phyloP scores from a whole-genome alignment of 192 early-diverging fungal genomes.

The Endogone sp. region DNA sequence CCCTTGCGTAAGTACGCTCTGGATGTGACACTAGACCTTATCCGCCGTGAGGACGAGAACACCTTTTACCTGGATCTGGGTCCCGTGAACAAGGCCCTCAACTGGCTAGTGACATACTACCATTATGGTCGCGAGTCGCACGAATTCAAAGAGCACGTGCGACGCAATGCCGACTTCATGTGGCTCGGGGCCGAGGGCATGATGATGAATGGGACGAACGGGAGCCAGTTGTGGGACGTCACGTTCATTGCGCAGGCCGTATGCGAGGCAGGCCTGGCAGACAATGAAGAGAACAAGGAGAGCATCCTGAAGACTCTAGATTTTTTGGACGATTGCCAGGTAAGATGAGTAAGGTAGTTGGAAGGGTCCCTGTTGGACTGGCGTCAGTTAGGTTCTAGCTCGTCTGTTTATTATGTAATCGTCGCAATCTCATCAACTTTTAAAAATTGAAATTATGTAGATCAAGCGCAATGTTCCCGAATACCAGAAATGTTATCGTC shows the following conservation, averaged over 20 bases:
- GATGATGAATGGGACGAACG: slow-evolving; percentile 96
- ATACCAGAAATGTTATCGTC: slow-evolving; percentile 70
- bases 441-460: slow-evolving; percentile 15
- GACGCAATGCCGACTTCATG: slow-evolving; percentile 78
- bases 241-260: slow-evolving; percentile 83
- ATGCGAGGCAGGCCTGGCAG: slow-evolving; percentile 73
- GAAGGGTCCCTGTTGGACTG: too few relatives aligned
- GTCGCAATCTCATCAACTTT: too few relatives aligned
- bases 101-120: slow-evolving; percentile 85
- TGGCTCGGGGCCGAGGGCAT: slow-evolving; percentile 91
- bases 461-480: slow-evolving; percentile 73
- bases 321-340: slow-evolving; percentile 82
- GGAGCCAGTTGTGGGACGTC: slow-evolving; percentile 96
- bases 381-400: background rate
- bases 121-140: slow-evolving; percentile 82
- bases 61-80: slow-evolving; percentile 87
- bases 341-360: too few relatives aligned
- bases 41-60: slow-evolving; percentile 86
- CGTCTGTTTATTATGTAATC: too few relatives aligned
- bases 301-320: slow-evolving; percentile 63
- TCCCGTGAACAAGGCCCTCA: slow-evolving; percentile 92
- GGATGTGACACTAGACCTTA: slow-evolving; percentile 71
- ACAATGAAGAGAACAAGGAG: slow-evolving; percentile 63
- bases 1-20: slow-evolving; percentile 64
- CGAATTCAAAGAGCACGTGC: slow-evolving; percentile 70